phyloP scores from a whole-genome alignment of 2,329 filamentous ascomycete genomes.

The Fusarium secorum region DNA sequence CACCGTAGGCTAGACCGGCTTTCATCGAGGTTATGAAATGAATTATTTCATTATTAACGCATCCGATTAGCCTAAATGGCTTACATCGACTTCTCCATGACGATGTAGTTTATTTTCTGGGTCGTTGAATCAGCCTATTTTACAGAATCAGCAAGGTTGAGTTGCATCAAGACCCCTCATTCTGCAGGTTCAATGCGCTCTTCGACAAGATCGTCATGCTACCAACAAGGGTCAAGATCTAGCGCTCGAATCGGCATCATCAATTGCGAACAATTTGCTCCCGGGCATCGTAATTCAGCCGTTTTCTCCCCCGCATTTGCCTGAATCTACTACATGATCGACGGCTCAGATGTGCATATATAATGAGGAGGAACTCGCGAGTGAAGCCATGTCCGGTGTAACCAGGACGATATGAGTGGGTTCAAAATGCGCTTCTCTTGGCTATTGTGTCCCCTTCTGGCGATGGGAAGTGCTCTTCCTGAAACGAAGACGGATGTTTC shows the following conservation, averaged over 20 bases:
- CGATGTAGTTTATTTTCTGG: background rate
- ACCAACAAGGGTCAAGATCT: background rate
- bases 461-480: background rate
- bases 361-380: background rate
- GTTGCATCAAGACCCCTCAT: conserved; percentile 1
- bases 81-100: background rate
- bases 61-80: conserved; percentile 10
- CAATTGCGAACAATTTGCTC: background rate
- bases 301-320: conserved; percentile 5
- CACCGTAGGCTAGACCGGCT: too few relatives aligned
- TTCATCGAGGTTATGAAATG: too few relatives aligned
- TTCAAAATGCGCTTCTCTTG: conserved; percentile 4
- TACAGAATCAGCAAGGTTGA: background rate
- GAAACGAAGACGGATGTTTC: background rate
- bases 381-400: too few relatives aligned
- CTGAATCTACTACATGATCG: background rate
- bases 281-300: background rate
- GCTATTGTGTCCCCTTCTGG: background rate
- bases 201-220: conserved; percentile 5
- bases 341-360: background rate
- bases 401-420: fast-evolving
- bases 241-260: conserved; percentile 13
- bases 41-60: too few relatives aligned
- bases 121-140: conserved; percentile 10
- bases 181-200: background rate